These are phyloP conservation scores for Chlamydomonas asymmetrica DNA, from an alignment of 139 green algal genomes.

Conservation along the genomic window DNA sequence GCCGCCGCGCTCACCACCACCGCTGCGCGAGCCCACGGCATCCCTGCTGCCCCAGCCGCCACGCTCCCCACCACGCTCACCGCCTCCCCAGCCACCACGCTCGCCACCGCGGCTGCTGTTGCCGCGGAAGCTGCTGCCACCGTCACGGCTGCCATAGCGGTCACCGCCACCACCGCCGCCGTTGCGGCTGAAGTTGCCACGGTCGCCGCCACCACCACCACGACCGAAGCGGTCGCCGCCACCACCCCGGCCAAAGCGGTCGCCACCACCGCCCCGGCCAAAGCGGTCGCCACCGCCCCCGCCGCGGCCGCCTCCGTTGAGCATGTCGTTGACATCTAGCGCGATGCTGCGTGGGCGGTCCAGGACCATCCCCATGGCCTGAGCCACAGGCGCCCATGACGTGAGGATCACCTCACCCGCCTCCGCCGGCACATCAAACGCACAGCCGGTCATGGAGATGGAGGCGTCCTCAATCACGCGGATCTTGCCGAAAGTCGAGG, in stretches of 20 bases:
- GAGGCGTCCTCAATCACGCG: slow-evolving; percentile 43
- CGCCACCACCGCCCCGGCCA: not conserved
- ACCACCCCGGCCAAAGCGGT: not conserved
- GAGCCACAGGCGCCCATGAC: not conserved
- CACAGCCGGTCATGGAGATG: slow-evolving; percentile 49
- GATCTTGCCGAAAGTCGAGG: slow-evolving; percentile 76
- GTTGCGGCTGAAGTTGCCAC: slow-evolving; percentile 3
- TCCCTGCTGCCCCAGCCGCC: not conserved
- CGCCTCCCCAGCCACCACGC: not conserved
- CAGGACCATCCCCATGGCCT: slow-evolving; percentile 25
- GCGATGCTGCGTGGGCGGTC: slow-evolving; percentile 39
- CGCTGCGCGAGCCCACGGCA: not conserved
- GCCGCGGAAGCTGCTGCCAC: not conserved
- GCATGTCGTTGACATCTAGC: slow-evolving; percentile 43
- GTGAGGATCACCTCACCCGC: slow-evolving; percentile 6
- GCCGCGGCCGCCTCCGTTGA: slow-evolving; percentile 18
- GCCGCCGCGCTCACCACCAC: not conserved
- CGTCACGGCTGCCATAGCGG: not conserved
- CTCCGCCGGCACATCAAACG: slow-evolving; percentile 82
- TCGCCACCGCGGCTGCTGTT: not conserved
- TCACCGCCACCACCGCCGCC: slow-evolving; percentile 6
- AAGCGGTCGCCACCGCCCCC: not conserved
- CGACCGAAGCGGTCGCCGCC: slow-evolving; percentile 5
- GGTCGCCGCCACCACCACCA: slow-evolving; percentile 1
- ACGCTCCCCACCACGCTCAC: not conserved